Evolutionary conservation across 1,284 basidiomycete genomes (phyloP).

Genomic region (Omphalotus olearius): DNA sequence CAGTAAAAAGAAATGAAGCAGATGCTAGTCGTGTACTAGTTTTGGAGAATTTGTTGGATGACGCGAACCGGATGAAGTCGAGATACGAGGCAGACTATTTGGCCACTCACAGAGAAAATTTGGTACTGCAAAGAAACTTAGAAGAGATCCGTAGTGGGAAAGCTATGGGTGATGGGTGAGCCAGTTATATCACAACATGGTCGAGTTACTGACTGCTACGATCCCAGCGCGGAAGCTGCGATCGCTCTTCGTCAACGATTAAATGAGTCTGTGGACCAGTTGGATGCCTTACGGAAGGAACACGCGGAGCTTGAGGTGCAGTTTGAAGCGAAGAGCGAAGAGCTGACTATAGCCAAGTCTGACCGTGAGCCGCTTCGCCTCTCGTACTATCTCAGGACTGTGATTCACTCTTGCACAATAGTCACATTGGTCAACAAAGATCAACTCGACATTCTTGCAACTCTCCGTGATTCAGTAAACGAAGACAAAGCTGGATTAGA

Average conservation of each 20-base stretch:
- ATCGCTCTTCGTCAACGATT: conserved; percentile 84
- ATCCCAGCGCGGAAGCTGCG: conserved; percentile 72
- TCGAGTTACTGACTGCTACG: conserved; percentile 10
- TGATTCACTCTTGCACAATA: conserved; percentile 25
- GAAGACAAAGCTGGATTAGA: conserved; percentile 82
- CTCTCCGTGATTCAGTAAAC: conserved; percentile 83
- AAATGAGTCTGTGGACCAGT: conserved; percentile 83
- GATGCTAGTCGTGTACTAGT: conserved; percentile 76
- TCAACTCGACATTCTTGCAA: conserved; percentile 78
- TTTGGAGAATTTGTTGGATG: conserved; percentile 86
- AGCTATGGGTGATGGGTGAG: conserved; percentile 77
- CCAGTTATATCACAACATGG: conserved; percentile 12
- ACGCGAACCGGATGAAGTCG: conserved; percentile 85
- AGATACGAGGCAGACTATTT: conserved; percentile 90
- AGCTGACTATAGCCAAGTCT: conserved; percentile 82
- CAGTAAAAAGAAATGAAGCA: conserved; percentile 67
- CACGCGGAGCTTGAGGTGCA: conserved; percentile 72
- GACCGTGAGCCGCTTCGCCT: conserved; percentile 57
- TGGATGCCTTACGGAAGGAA: conserved; percentile 68
- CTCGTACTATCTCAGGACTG: background rate
- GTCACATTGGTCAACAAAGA: conserved; percentile 84
- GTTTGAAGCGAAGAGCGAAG: conserved; percentile 60
- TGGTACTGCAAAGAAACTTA: conserved; percentile 77
- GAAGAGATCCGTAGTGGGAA: conserved; percentile 89
- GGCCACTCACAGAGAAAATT: conserved; percentile 77